Conservation (phyloP, 345 rosid genomes). For the Salix suchowensis region DNA sequence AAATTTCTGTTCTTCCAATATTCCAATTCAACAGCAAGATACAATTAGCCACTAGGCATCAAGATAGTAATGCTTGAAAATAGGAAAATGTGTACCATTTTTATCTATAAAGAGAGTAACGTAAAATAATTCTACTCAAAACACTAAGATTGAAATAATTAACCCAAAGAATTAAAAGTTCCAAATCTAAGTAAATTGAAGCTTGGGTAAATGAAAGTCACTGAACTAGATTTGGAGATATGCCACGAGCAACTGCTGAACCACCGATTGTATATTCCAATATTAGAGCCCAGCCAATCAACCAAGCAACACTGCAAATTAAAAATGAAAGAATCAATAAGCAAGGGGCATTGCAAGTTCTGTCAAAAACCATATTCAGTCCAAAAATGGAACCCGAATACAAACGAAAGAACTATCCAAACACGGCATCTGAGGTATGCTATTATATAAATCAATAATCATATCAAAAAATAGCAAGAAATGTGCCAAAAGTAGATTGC, state of each 20-base stretch:
- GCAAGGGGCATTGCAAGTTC: not conserved
- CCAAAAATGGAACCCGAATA: not conserved
- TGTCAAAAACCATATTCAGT: not conserved
- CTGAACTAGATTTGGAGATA: constrained; percentile 72
- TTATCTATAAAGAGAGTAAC: not conserved
- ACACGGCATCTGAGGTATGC: not conserved
- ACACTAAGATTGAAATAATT: not conserved
- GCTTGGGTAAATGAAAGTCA: constrained; percentile 1
- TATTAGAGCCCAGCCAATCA: constrained; percentile 90
- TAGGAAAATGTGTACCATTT: not conserved
- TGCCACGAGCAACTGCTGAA: constrained; percentile 91
- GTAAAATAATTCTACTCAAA: not conserved
- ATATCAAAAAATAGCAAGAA: not conserved
- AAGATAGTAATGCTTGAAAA: not conserved
- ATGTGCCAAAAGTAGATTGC: not conserved
- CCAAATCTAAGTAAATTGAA: not conserved
- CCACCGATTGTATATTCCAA: constrained; percentile 96
- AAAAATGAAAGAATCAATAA: not conserved
- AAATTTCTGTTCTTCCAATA: not conserved
- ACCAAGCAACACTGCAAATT: constrained; percentile 82
- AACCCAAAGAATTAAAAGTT: not conserved
- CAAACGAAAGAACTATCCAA: too few species aligned
- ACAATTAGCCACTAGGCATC: not conserved
- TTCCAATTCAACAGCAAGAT: not conserved
- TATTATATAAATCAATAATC: not conserved